Percentiles rank a stretch among this genome's conserved stretches.
Conservation (phyloP, 352 stramenopile genomes). For the Phytophthora sp. region DNA sequence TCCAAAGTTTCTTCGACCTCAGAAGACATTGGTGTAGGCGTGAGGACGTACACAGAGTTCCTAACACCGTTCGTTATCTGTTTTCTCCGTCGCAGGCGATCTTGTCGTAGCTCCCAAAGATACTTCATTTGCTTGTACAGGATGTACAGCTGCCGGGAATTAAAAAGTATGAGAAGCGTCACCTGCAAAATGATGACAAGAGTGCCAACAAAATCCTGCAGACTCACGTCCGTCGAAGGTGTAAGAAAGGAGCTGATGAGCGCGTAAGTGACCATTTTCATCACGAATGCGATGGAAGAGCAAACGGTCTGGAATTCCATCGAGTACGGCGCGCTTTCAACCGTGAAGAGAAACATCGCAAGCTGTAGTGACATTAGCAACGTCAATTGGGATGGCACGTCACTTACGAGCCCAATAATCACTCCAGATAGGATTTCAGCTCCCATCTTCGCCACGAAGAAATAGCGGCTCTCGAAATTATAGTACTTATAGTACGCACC, state of each 20-base stretch:
- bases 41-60: no score
- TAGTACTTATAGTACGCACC: constrained; percentile 88
- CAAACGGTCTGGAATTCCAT: constrained; percentile 79
- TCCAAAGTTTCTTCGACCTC: no score
- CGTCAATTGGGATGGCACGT: constrained; percentile 78
- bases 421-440: constrained; percentile 75
- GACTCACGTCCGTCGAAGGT: constrained; percentile 40
- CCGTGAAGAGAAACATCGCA: constrained; percentile 75
- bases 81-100: constrained; percentile 37
- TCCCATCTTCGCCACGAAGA: constrained; percentile 82
- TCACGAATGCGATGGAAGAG: constrained; percentile 73
- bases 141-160: constrained; percentile 78
- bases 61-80: no score
- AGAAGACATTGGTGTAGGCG: no score
- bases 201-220: constrained; percentile 67
- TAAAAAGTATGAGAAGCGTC: constrained; percentile 71
- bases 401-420: constrained; percentile 75
- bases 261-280: constrained; percentile 86
- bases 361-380: constrained; percentile 76
- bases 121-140: constrained; percentile 80
- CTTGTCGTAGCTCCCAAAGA: constrained; percentile 55
- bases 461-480: constrained; percentile 63
- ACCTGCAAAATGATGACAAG: constrained; percentile 74
- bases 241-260: constrained; percentile 84
- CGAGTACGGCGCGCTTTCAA: constrained; percentile 68